Conservation (phyloP, 2,329 filamentous ascomycete genomes). For the Colletotrichum sublineola region DNA sequence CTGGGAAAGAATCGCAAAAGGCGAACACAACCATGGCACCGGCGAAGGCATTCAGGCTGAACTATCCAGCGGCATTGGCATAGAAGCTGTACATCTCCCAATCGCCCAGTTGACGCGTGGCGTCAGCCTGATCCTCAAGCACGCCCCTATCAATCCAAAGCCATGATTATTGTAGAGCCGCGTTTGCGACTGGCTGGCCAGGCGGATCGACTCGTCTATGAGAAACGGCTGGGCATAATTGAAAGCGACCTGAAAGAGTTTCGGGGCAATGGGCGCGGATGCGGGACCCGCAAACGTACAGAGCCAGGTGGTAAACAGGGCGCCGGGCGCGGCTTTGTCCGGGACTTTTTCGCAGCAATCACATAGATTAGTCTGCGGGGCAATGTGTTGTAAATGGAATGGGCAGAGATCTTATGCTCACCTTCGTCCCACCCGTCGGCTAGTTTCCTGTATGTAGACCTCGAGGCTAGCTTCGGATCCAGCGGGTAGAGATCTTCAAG, state of each 20-base stretch:
- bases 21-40: conserved; percentile 46
- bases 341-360: conserved; percentile 34
- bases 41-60: conserved; percentile 43
- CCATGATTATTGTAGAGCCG: conserved; percentile 44
- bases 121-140: conserved; percentile 34
- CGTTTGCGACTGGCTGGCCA: conserved; percentile 42
- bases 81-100: conserved; percentile 46
- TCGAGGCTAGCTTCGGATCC: conserved; percentile 43
- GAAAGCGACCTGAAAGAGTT: conserved; percentile 46
- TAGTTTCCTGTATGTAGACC: conserved; percentile 41
- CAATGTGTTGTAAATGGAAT: conserved; percentile 1
- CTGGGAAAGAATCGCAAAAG: conserved; percentile 47
- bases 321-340: conserved; percentile 42
- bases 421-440: conserved; percentile 44
- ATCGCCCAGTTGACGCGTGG: conserved; percentile 35
- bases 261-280: conserved; percentile 31
- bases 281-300: conserved; percentile 28
- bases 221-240: conserved; percentile 48
- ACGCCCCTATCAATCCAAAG: conserved; percentile 46
- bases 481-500: conserved; percentile 53
- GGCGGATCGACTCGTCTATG: conserved; percentile 44
- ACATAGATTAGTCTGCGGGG: conserved; percentile 32
- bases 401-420: conserved; percentile 11
- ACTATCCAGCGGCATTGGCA: conserved; percentile 47
- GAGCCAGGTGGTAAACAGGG: conserved; percentile 40